A percentile compares a stretch with the other conserved stretches of the same genome.
phyloP scores from a whole-genome alignment of 2,329 filamentous ascomycete genomes.

The Scortechinia acanthostroma region DNA sequence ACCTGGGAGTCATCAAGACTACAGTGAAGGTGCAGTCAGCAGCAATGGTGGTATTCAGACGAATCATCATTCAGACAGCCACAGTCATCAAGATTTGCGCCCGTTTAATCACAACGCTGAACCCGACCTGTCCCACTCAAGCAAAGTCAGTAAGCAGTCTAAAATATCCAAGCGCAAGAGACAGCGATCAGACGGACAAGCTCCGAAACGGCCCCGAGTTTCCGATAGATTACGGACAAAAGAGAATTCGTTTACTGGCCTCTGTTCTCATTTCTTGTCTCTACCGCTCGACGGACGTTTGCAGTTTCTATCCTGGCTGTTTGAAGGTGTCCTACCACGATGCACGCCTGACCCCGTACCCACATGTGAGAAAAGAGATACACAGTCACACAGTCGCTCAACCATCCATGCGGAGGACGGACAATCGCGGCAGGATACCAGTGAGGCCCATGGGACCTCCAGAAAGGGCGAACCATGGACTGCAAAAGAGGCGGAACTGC shows the following conservation, averaged over 20 bases:
- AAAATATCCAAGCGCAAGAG: not conserved
- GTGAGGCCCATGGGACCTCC: constrained; percentile 3
- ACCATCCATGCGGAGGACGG: not conserved
- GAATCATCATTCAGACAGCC: not conserved
- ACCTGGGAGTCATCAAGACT: not conserved
- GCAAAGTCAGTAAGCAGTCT: not conserved
- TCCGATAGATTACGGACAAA: not conserved
- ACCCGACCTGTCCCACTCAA: not conserved
- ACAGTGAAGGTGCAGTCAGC: not conserved
- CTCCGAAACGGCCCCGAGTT: not conserved
- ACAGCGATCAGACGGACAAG: not conserved
- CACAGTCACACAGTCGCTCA: not conserved
- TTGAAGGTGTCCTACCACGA: not conserved
- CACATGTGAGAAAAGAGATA: not conserved
- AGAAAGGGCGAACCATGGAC: constrained; percentile 7
- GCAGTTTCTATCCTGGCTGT: not conserved
- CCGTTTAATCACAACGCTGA: not conserved
- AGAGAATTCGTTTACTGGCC: not conserved
- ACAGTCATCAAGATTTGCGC: not conserved
- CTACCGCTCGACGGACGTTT: not conserved
- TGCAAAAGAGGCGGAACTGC: constrained; percentile 6
- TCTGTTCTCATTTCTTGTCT: not conserved
- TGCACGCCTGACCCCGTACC: not conserved
- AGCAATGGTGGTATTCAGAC: not conserved
- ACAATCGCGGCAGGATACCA: not conserved